These are phyloP conservation scores for Taiozyma onychis DNA, from an alignment of 1,139 yeast genomes.

Conservation along the genomic window DNA sequence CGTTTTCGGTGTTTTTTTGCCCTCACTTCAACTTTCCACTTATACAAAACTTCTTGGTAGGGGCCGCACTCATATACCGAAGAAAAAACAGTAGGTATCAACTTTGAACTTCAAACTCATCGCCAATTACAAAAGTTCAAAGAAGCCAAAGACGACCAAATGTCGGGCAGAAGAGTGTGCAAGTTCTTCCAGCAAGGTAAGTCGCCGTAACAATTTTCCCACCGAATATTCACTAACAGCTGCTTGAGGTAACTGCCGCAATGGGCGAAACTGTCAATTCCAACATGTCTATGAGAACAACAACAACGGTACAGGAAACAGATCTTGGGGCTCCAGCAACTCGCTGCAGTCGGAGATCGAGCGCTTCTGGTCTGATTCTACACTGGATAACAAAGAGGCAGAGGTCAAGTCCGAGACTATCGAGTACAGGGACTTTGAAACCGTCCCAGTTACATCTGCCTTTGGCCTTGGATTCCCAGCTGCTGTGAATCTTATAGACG, in stretches of 20 bases:
- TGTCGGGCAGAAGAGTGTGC: constrained; percentile 31
- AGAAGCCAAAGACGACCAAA: background rate
- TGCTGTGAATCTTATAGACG: constrained; percentile 38
- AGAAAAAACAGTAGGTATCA: background rate
- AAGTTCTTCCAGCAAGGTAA: constrained; percentile 35
- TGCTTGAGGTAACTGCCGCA: constrained; percentile 26
- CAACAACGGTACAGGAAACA: constrained; percentile 12
- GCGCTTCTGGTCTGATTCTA: constrained; percentile 18
- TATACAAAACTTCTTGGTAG: background rate
- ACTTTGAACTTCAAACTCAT: background rate
- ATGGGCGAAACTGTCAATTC: constrained; percentile 35
- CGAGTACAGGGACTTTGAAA: constrained; percentile 16
- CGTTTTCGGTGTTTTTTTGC: background rate
- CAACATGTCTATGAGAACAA: constrained; percentile 30
- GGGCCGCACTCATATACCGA: background rate
- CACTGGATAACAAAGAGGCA: constrained; percentile 19
- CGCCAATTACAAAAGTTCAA: background rate
- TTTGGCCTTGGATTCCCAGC: constrained; percentile 36
- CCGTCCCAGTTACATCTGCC: constrained; percentile 26
- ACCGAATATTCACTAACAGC: background rate
- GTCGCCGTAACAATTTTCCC: constrained; percentile 1
- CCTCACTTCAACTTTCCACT: too few relatives aligned
- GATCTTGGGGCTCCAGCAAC: constrained; percentile 6
- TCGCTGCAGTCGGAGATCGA: constrained; percentile 14
- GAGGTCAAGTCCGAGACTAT: constrained; percentile 28